phyloP scores from a whole-genome alignment of 805 yeast genomes.

The Hagleromyces aurorensis region DNA sequence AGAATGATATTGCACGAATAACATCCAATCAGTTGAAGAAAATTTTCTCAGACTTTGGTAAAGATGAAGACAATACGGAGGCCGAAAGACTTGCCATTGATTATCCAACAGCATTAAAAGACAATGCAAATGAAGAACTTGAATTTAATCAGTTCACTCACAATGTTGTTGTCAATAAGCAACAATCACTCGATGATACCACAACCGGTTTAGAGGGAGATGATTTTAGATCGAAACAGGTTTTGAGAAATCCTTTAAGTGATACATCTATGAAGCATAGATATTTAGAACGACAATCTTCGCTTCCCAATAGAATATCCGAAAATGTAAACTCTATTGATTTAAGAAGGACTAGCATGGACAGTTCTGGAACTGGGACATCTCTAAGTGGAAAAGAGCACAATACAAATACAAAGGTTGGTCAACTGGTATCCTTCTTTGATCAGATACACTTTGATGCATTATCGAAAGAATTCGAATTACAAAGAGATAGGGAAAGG shows the following conservation, averaged over 20 bases:
- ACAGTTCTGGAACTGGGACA: slow-evolving; percentile 9
- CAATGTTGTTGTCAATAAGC: too few relatives aligned
- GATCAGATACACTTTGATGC: slow-evolving; percentile 74
- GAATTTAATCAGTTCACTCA: too few relatives aligned
- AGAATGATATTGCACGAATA: slow-evolving; percentile 83
- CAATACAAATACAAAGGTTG: slow-evolving; percentile 40
- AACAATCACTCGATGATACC: too few relatives aligned
- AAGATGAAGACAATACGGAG: slow-evolving; percentile 6
- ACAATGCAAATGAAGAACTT: too few relatives aligned
- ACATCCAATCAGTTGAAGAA: slow-evolving; percentile 81
- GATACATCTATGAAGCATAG: too few relatives aligned
- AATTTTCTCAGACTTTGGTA: slow-evolving; percentile 49
- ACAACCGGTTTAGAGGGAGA: too few relatives aligned
- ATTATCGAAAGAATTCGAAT: slow-evolving; percentile 75
- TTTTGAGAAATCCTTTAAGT: too few relatives aligned
- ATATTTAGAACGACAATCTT: too few relatives aligned
- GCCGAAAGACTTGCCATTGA: slow-evolving; percentile 3
- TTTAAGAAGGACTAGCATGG: slow-evolving; percentile 8
- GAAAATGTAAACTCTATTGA: too few relatives aligned
- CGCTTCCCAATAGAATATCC: too few relatives aligned
- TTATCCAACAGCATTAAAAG: too few relatives aligned
- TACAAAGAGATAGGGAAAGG: slow-evolving; percentile 76
- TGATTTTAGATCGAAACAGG: too few relatives aligned
- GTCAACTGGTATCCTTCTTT: slow-evolving; percentile 57
- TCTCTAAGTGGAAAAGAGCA: slow-evolving; percentile 11